These are phyloP conservation scores for Cenchrus americanus DNA, from an alignment of 176 grass and related monocot genomes.

Conservation along the genomic window DNA sequence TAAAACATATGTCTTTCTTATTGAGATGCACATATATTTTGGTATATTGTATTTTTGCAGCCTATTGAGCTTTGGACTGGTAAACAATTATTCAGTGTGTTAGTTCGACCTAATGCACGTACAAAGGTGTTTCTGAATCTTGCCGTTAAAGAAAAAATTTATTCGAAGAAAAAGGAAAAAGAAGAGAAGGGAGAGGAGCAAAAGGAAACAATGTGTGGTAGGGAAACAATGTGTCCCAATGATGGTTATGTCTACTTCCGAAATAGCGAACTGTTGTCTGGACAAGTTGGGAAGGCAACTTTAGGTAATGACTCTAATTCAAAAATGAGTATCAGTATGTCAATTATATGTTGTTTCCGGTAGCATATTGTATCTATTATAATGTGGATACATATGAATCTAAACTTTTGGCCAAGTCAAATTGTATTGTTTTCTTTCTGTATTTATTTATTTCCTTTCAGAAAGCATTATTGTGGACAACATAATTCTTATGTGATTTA, in stretches of 20 bases:
- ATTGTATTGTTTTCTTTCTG: neutral
- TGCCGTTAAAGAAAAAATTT: conserved; percentile 81
- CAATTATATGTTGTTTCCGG: conserved; percentile 4
- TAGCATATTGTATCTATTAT: neutral
- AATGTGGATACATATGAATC: conserved; percentile 13
- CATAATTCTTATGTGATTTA: conserved; percentile 1
- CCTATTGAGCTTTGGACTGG: conserved; percentile 97
- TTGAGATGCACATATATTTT: conserved; percentile 17
- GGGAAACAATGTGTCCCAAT: conserved; percentile 84
- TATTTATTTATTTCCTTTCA: conserved; percentile 2
- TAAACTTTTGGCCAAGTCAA: neutral
- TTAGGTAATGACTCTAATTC: conserved; percentile 56
- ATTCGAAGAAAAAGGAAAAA: conserved; percentile 30
- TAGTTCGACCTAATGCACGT: conserved; percentile 83
- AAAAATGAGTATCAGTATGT: neutral
- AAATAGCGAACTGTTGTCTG: conserved; percentile 91
- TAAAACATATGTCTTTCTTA: conserved; percentile 29
- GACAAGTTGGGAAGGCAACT: conserved; percentile 88
- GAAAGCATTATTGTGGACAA: conserved; percentile 15
- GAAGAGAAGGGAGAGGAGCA: neutral
- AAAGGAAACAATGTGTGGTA: conserved; percentile 25
- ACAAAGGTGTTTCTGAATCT: conserved; percentile 95
- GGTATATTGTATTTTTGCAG: conserved; percentile 55
- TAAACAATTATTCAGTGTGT: conserved; percentile 92
- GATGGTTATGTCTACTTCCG: conserved; percentile 94